Base-by-base conservation (phyloP, 441 rosid species). In the Erodium moschatum region DNA sequence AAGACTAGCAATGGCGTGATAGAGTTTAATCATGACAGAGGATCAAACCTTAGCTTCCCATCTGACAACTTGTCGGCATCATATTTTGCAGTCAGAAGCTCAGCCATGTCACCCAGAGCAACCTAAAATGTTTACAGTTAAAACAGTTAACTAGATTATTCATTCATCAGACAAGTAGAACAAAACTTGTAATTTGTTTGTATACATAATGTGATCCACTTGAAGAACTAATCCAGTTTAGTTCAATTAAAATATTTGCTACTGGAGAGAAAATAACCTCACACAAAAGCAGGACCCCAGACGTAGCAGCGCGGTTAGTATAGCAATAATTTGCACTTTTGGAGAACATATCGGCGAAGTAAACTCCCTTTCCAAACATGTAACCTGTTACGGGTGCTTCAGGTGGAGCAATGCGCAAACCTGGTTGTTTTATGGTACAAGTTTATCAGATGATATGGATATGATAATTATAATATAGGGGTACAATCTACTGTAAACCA, bases 331-430 rank as follows among this genome's bases (percentile, higher is more conserved):
- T 87, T 0, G 96, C 96, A 70, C 98, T 92, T 80, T 90, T 92
- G 72, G 97, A 89, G 90, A 92, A 92, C 96, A 92, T 89, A 75
- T 92, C 98, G 15, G 96, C 95, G 70, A 93, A 93, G 82, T 93
- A 93, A 77, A 93, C 95, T 38, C 96, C 98, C 82, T 93, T 93
- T 10, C 98, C 98, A 70, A 90, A 92, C 96, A 86, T 87, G 85
- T 92, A 90, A 65, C 96, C 96, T 13, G 91, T 83, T 69, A 73
- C 87, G 44, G 98, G 97, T 44, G 97, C 96, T 82, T 92, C 97
- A 40, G 96, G 97, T 33, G 97, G 97, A 74, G 98, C 97, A 79
- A 92, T 90, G 52, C 96, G 85, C 79, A 92, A 77, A 62, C 98
- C 97, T 92, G 84, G 76, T 38, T 70, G 24, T 77, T 35, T 35